Base-by-base conservation (phyloP, 495 filamentous ascomycete genomes). In the Aspergillus conjunctus region DNA sequence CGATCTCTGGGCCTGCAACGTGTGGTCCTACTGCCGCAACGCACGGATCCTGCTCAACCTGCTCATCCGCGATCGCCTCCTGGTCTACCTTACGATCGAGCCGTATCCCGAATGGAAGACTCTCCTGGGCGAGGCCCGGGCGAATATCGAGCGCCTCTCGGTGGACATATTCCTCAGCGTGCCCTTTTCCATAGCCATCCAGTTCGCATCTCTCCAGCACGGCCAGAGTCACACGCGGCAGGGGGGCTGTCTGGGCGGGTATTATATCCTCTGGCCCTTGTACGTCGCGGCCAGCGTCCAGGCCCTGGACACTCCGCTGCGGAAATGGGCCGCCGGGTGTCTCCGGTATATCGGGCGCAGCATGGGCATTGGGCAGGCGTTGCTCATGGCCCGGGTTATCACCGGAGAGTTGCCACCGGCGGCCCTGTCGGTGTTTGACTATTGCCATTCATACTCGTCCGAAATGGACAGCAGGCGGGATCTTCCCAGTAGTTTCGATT, bases 1-100 rank as follows among this genome's bases (percentile, higher is more conserved):
- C 0, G 58, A 60, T 46, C 22, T 60, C 17, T 60, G 58, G 58
- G 58, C 58, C 11, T 60, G 58, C 49, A 60, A 60, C 26, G 39
- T 60, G 17, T 60, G 58, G 58, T 44, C 41, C 34, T 60, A 53
- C 39, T 60, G 45, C 37, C 58, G 58, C 8, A 60, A 52, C 11
- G 58, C 50, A 10, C 58, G 58, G 0, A 54, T 60, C 4, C 49
- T 45, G 9, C 34, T 60, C 0, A 60, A 60, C 21, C 50, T 60
- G 10, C 33, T 45, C 7, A 52, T 53, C 7, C 31, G 34, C 7
- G 50, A 54, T 17, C 49, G 46, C 0, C 9, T 60, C 0, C 32
- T 58, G 12, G 21, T 22, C 4, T 34, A 48, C 55, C 55, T 58
- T 22, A 48, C 55, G 2, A 58, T 58, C 14, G 14, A 58, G 30